These are phyloP conservation scores for Leccinum olivaceopallidum DNA, from an alignment of 768 basidiomycete genomes.

Conservation along the genomic window DNA sequence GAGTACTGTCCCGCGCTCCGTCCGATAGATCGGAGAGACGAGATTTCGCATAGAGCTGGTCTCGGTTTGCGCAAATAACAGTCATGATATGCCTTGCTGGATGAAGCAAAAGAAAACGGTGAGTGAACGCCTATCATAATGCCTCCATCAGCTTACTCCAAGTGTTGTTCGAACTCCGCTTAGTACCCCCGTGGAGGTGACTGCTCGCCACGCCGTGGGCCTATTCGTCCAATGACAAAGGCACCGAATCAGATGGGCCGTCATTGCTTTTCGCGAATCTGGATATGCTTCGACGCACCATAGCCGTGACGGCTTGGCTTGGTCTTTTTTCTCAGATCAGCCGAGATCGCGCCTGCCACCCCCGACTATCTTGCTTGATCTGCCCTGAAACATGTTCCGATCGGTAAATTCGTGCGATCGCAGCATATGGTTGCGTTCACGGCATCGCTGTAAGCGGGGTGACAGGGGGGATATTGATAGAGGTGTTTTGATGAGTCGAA, in stretches of 20 bases:
- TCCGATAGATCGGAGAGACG: not conserved
- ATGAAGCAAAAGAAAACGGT: not conserved
- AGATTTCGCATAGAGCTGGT: not conserved
- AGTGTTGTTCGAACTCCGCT: not conserved
- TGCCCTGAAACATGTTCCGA: slow-evolving; percentile 5
- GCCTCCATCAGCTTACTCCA: not conserved
- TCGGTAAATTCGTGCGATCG: slow-evolving; percentile 15
- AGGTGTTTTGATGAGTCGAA: slow-evolving; percentile 12
- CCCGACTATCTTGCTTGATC: not conserved
- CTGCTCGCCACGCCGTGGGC: not conserved
- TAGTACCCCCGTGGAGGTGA: not conserved
- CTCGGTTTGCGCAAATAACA: not conserved
- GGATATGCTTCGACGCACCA: not conserved
- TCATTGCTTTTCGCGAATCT: not conserved
- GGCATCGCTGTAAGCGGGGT: not conserved
- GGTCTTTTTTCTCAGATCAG: slow-evolving; percentile 8
- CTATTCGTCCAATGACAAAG: not conserved
- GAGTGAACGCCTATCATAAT: not conserved
- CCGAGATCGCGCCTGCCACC: slow-evolving; percentile 2
- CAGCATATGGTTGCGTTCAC: slow-evolving; percentile 2
- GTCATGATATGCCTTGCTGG: not conserved
- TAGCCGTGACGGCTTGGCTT: slow-evolving; percentile 3
- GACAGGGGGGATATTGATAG: slow-evolving; percentile 1
- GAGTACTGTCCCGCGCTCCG: not conserved
- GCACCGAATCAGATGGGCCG: not conserved